Percentiles rank a stretch among this genome's conserved stretches.
These are phyloP conservation scores for Endocalyx cinctus DNA, from an alignment of 2,329 filamentous ascomycete genomes.

Conservation along the genomic window DNA sequence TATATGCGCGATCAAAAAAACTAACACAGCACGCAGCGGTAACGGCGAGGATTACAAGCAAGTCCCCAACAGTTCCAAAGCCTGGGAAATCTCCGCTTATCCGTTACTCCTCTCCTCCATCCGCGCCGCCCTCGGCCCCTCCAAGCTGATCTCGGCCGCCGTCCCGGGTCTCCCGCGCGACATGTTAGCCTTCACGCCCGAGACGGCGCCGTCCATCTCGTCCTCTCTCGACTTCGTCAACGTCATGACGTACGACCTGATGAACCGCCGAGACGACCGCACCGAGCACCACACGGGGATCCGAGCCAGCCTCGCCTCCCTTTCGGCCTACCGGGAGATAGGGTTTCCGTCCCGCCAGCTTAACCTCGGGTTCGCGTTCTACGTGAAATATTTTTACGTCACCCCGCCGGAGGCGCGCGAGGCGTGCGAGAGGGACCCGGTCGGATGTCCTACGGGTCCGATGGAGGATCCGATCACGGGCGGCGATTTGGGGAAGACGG, in stretches of 20 bases:
- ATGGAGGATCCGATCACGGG: constrained; percentile 59
- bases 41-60: constrained; percentile 67
- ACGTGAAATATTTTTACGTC: constrained; percentile 63
- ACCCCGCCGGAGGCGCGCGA: too few relatives aligned
- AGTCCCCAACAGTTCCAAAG: constrained; percentile 54
- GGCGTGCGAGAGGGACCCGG: constrained; percentile 39
- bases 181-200: constrained; percentile 62
- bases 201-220: constrained; percentile 55
- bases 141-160: constrained; percentile 61
- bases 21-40: constrained; percentile 38
- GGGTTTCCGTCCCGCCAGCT: constrained; percentile 53
- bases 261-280: constrained; percentile 64
- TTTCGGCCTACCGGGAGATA: constrained; percentile 55
- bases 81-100: constrained; percentile 56
- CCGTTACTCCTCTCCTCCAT: constrained; percentile 57
- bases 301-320: constrained; percentile 44
- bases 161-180: constrained; percentile 59
- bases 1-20: not conserved
- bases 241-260: constrained; percentile 68
- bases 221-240: constrained; percentile 62
- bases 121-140: constrained; percentile 50
- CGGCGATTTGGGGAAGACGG: constrained; percentile 47
- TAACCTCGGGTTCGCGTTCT: constrained; percentile 65
- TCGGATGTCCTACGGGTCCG: constrained; percentile 55
- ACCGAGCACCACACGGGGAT: constrained; percentile 64